These are phyloP conservation scores for Ailanthus altissimus DNA, from an alignment of 345 rosid genomes.

Conservation along the genomic window DNA sequence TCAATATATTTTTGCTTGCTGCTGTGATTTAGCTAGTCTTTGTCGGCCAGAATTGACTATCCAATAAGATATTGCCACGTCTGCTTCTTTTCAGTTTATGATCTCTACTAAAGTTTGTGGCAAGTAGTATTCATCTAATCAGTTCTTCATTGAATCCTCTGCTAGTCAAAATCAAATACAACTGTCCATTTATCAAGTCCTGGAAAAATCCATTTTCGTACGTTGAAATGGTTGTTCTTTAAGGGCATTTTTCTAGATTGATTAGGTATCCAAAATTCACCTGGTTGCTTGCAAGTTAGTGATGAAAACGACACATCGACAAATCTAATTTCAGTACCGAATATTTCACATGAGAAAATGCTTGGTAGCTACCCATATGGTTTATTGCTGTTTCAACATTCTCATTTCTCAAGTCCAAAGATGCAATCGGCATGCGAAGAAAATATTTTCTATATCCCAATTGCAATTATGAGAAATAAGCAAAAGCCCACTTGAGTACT, in stretches of 20 bases:
- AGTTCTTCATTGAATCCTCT: neutral
- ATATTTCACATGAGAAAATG: neutral
- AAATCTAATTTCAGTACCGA: slow-evolving; percentile 6
- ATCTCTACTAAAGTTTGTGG: neutral
- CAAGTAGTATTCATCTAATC: neutral
- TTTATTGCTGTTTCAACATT: neutral
- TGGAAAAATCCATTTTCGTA: neutral
- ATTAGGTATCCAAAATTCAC: neutral
- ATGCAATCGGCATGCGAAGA: neutral
- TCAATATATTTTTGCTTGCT: neutral
- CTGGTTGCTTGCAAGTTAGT: slow-evolving; percentile 15
- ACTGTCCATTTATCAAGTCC: neutral
- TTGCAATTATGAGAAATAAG: neutral
- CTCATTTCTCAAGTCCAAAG: neutral
- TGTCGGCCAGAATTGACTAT: neutral
- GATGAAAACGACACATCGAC: slow-evolving; percentile 40
- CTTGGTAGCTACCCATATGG: neutral
- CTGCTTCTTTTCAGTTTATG: neutral
- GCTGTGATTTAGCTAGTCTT: neutral
- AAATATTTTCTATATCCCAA: neutral
- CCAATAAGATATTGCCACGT: neutral
- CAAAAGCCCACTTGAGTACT: neutral
- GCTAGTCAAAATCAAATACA: slow-evolving; percentile 1
- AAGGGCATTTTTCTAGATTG: neutral
- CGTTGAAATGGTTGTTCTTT: neutral